Percentiles rank a stretch among this genome's conserved stretches.
Evolutionary conservation across 129 eudicot genomes (phyloP).

Genomic region (Heracleum sosnowskyi): DNA sequence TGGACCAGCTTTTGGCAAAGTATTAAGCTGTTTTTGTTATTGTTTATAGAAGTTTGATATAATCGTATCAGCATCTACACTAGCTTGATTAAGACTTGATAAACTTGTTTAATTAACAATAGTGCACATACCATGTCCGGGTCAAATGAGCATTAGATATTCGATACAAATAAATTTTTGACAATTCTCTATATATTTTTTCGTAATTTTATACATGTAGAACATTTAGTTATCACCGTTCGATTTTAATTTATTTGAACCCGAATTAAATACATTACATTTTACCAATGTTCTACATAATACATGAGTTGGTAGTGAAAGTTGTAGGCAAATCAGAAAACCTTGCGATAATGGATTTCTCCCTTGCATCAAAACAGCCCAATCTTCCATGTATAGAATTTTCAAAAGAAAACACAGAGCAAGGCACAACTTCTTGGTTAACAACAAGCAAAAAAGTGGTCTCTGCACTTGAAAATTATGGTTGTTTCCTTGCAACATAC

Average conservation of each 20-base stretch:
- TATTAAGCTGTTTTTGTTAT: neutral
- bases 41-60: too few relatives aligned
- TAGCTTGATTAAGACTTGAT: neutral
- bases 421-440: slow-evolving; percentile 26
- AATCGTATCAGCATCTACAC: neutral
- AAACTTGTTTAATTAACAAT: neutral
- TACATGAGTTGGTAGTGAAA: neutral
- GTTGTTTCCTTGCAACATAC: slow-evolving; percentile 38
- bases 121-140: too few relatives aligned
- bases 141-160: too few relatives aligned
- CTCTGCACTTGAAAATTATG: slow-evolving; percentile 38
- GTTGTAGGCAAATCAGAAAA: neutral
- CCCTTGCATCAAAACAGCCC: neutral
- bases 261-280: neutral
- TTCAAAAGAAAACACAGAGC: slow-evolving; percentile 11
- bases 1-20: neutral
- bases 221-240: too few relatives aligned
- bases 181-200: too few relatives aligned
- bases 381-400: slow-evolving; percentile 38
- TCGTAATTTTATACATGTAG: too few relatives aligned
- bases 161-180: too few relatives aligned
- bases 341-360: slow-evolving; percentile 1
- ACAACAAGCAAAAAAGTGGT: slow-evolving; percentile 23
- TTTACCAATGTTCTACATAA: neutral
- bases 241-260: too few relatives aligned